A percentile compares a stretch with the other conserved stretches of the same genome.
Evolutionary conservation across 164 flowering plant species (phyloP).

Genomic region (Malania oleifera): DNA sequence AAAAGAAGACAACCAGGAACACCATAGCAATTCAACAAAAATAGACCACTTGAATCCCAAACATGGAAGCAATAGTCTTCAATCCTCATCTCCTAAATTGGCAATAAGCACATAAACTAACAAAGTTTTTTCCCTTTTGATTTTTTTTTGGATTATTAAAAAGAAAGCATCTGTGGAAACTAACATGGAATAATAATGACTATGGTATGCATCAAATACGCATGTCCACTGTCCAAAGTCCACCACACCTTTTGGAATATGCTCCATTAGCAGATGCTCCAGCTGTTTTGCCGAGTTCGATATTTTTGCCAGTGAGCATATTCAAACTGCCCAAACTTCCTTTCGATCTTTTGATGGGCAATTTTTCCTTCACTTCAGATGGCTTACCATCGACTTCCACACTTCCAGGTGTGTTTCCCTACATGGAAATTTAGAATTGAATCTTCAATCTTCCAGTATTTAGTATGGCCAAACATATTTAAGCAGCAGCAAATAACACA

Average conservation of each 20-base stretch:
- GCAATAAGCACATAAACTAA: neutral
- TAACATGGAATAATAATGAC: no score
- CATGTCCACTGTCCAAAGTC: no score
- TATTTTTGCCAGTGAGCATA: constrained; percentile 57
- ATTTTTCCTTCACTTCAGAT: constrained; percentile 77
- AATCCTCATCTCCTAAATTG: neutral
- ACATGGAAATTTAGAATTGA: constrained; percentile 10
- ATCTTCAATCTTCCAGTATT: no score
- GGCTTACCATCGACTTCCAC: constrained; percentile 68
- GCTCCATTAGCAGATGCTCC: constrained; percentile 74
- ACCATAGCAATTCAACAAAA: no score
- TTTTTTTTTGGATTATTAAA: no score
- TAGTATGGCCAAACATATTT: neutral
- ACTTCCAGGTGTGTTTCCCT: constrained; percentile 62
- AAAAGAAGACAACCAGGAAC: no score
- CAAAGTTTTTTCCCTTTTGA: no score
- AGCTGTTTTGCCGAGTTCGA: constrained; percentile 43
- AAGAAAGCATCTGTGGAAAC: no score
- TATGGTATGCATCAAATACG: neutral
- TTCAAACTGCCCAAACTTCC: constrained; percentile 74
- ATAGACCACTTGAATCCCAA: neutral
- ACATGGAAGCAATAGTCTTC: no score
- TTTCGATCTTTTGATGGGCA: constrained; percentile 83
- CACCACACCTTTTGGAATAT: constrained; percentile 73
- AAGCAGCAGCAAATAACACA: neutral